Base-by-base conservation (phyloP, 208 protist species). In the Leishmania mexicana region DNA sequence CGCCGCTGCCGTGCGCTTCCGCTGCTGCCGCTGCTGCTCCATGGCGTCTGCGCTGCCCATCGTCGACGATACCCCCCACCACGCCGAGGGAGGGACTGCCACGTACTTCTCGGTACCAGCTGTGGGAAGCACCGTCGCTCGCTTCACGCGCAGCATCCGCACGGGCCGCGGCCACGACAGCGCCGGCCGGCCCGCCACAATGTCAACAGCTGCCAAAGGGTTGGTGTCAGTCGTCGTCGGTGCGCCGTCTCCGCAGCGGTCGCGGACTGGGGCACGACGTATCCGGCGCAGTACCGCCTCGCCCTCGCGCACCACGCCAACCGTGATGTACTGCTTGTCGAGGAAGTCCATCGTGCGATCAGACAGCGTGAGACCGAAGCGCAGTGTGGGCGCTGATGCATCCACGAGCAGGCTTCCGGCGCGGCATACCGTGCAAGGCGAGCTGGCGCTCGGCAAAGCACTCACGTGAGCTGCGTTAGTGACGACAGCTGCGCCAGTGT, bases 291-390 rank as follows among this genome's bases (percentile, higher is more conserved):
- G 80, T 13, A 90, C 85, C 42, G 68, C 38, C n/a, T 84, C 78
- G 2, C 91, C 94, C 75, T 97, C 94, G 5, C 82, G 76, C 60
- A 97, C 88, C 31, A 84, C 76, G 17, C 94, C 94, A 53, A 97
- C 83, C 5, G 90, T 76, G 42, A 95, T 78, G 79, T 87, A 95
- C 54, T 87, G 81, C 15, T 40, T 71, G n/a, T 94, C 91, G 35
- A 96, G 81, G 54, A 91, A 92, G 40, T 94, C 89, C 60, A 93
- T 79, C 21, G 85, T 72, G 11, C 90, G 84, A 58, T 89, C 84
- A 5, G 84, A 84, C 42, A 96, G 79, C 17, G 91, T 95, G 31
- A 96, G 47, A 1, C 91, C 85, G 62, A 96, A 88, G 62, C 83
- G 84, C n/a, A 86, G 81, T 35, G 80, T 65, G 1, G 57, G 76